Conservation (phyloP, 345 rosid genomes). For the Nasturtium officinale region DNA sequence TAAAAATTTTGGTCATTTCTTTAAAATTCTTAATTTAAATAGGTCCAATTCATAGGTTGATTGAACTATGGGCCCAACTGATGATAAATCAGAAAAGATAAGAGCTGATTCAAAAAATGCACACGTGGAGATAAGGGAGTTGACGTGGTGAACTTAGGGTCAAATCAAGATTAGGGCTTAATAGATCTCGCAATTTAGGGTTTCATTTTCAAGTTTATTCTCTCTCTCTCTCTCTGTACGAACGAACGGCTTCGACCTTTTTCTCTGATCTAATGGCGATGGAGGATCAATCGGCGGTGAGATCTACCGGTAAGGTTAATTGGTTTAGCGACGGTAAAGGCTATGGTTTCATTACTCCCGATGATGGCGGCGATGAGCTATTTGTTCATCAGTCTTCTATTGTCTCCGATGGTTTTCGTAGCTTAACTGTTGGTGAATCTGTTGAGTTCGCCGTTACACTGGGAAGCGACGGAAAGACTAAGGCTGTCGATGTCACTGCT, state of each 20-base stretch:
- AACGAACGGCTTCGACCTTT: conserved; percentile 34
- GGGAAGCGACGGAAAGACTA: conserved; percentile 48
- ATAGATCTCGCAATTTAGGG: conserved; percentile 29
- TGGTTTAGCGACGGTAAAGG: conserved; percentile 69
- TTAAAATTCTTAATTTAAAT: background rate
- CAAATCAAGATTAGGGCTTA: background rate
- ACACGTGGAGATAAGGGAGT: conserved; percentile 32
- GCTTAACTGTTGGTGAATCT: conserved; percentile 54
- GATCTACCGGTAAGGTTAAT: conserved; percentile 64
- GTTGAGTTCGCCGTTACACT: conserved; percentile 52
- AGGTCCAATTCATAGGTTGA: background rate
- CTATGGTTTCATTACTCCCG: conserved; percentile 75
- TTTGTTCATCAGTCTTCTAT: conserved; percentile 77
- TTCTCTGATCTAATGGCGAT: conserved; percentile 39
- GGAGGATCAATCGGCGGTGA: conserved; percentile 42
- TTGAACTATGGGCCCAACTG: background rate
- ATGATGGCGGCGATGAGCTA: conserved; percentile 68
- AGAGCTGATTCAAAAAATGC: background rate
- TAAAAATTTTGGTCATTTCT: background rate
- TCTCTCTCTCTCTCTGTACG: background rate
- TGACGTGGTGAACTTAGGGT: conserved; percentile 22
- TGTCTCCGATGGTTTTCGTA: conserved; percentile 65
- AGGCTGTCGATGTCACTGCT: conserved; percentile 58
- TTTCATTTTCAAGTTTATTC: background rate
- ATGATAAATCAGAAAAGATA: background rate